Percentiles rank a stretch among this genome's conserved stretches.
These are phyloP conservation scores for Aeminium ludgeri DNA, from an alignment of 495 filamentous ascomycete species.

Conservation along the genomic window DNA sequence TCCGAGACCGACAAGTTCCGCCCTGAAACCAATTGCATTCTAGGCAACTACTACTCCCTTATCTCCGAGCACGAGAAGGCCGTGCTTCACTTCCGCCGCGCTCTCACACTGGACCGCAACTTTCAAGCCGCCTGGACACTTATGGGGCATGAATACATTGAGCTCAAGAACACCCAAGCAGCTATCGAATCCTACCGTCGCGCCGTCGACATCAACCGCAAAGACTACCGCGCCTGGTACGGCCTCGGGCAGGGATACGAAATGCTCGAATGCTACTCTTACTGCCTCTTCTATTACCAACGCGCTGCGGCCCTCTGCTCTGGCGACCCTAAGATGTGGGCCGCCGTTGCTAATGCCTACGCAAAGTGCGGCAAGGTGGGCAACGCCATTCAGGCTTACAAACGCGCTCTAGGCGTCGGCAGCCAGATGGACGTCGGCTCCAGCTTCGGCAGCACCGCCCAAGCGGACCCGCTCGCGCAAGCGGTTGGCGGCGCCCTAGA, in stretches of 20 bases:
- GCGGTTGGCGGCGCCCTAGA: conserved; percentile 46
- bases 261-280: conserved; percentile 92
- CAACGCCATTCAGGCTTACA: conserved; percentile 86
- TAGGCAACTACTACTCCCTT: conserved; percentile 93
- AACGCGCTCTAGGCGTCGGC: conserved; percentile 73
- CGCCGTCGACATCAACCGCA: conserved; percentile 88
- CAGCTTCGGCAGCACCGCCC: conserved; percentile 21
- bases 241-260: conserved; percentile 95
- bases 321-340: conserved; percentile 97
- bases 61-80: conserved; percentile 94
- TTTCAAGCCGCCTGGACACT: conserved; percentile 94
- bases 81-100: conserved; percentile 91
- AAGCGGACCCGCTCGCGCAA: conserved; percentile 7
- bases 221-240: conserved; percentile 97
- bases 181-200: conserved; percentile 94
- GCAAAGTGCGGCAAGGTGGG: conserved; percentile 65
- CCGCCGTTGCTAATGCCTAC: conserved; percentile 81
- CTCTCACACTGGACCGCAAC: conserved; percentile 79
- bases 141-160: conserved; percentile 98
- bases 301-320: conserved; percentile 78
- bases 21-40: conserved; percentile 89
- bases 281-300: conserved; percentile 94
- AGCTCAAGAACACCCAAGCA: conserved; percentile 97
- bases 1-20: conserved; percentile 86
- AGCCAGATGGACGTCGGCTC: conserved; percentile 53